Evolutionary conservation across 2,329 filamentous ascomycete species (phyloP), one percentile per base, ranked within the genome.

Genomic region (Apiospora sp.): DNA sequence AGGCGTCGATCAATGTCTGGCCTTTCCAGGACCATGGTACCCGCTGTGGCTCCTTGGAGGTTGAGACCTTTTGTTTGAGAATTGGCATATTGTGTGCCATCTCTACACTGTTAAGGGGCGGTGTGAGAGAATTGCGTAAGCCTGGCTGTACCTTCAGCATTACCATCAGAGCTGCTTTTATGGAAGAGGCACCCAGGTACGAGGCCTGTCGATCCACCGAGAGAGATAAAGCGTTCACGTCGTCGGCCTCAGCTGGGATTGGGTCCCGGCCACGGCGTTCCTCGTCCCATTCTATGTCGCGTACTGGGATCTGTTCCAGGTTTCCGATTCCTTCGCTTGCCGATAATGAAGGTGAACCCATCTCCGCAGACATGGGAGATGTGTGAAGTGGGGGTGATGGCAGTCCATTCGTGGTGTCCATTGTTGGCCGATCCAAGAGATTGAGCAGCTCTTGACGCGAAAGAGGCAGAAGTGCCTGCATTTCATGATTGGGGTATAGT

Each of bases 171-270:
- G 92, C 92, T 1, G 92, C 92, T 78, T 93, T 92, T 78, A 94
- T 92, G 7, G 92, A 94, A 0, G 92, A 94, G 22, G 93, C 91
- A 1, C 92, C 92, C 4, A 94, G 84, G 77, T 94, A 94, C 3
- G 92, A 88, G 4, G 86, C 82, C 75, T 90, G 89, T 61, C 91
- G 88, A 72, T 92, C 88, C 7, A 87, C 83, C 2, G 84, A 83
- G 46, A 87, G 87, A 78, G 91, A 93, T 1, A 94, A 84, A 0
- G 91, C 91, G 79, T 93, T 93, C 61, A 93, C 90, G 78, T 93
- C 91, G 80, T 94, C 92, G 0, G 91, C 91, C 76, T 93, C 89
- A 8, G 84, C 86, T n/a, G 88, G 88, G 70, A 91, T 86, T 6
- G 87, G 83, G 72, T 91, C 89, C 71, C 85, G 83, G 51, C 84